A percentile compares a stretch with the other conserved stretches of the same genome.
These are phyloP conservation scores for Yarrowia sp. DNA, from an alignment of 805 yeast genomes.

Conservation along the genomic window DNA sequence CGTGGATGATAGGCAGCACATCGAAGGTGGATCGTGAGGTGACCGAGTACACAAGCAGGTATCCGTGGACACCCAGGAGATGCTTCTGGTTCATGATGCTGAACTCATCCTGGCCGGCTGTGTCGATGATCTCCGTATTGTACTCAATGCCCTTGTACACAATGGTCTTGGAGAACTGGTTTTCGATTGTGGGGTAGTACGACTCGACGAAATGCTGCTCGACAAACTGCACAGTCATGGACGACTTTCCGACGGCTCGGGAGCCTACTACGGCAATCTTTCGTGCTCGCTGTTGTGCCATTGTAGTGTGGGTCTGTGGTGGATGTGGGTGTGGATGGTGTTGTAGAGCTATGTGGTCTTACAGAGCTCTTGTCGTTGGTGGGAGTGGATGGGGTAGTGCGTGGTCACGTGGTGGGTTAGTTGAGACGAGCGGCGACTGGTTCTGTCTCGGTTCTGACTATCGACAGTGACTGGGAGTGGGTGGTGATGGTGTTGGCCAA, in stretches of 20 bases:
- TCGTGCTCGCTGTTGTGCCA: constrained; percentile 42
- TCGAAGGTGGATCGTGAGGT: constrained; percentile 76
- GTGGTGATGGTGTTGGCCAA: constrained; percentile 16
- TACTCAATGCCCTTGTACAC: constrained; percentile 69
- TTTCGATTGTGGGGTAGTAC: constrained; percentile 88
- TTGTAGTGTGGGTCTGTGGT: neutral
- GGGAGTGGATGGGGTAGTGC: neutral
- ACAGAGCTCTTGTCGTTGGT: neutral
- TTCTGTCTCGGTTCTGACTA: neutral
- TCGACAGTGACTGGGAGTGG: neutral
- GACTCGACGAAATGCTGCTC: constrained; percentile 86
- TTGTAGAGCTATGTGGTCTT: neutral
- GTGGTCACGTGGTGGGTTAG: neutral
- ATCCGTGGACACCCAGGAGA: constrained; percentile 78
- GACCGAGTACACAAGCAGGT: constrained; percentile 75
- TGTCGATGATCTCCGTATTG: constrained; percentile 79
- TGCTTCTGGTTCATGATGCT: constrained; percentile 75
- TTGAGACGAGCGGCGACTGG: neutral
- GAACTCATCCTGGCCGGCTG: constrained; percentile 93
- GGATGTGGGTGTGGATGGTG: neutral
- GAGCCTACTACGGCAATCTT: constrained; percentile 86
- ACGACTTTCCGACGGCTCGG: constrained; percentile 83
- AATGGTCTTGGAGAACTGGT: constrained; percentile 70
- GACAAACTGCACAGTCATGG: constrained; percentile 77
- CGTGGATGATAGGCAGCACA: constrained; percentile 69